Base-by-base conservation (phyloP, 176 grass and related monocot genomes). In the Triticum urartu region DNA sequence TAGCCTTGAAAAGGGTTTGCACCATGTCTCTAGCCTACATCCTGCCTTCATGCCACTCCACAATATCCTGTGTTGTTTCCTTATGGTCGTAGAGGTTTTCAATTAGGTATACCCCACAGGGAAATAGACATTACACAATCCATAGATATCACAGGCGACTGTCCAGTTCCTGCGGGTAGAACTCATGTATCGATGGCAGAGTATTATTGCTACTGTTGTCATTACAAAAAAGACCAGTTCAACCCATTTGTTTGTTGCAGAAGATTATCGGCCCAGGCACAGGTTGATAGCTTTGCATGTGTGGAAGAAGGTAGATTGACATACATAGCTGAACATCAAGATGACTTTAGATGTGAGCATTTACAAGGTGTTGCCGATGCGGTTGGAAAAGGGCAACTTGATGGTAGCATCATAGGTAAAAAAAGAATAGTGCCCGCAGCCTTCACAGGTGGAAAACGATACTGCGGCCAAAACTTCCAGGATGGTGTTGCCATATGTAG, bases 391-490 rank as follows among this genome's bases (percentile, higher is more conserved):
- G 36, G 36, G 36, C 36, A 38, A 38, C 6, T 38, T 38, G 36
- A 38, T 38, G 36, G 36, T 38, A 38, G 36, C 36, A 38, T 0
- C 1, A 38, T 38, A 38, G 36, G 36, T 38, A 38, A 38, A 38
- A 38, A 38, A 38, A 38, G 36, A 38, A 38, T 38, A 38, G 36
- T 38, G 0, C 36, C 36, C 36, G 36, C 36, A 7, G 6, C 36
- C 36, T 38, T 38, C 36, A 38, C 36, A 38, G 1, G 36, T 38
- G 36, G 36, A 38, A 38, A 38, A 38, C 36, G 6, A 0, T 38
- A 38, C 0, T 0, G 36, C 0, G 0, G 0, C 0, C 36, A 38
- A 38, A 38, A 38, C 36, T 38, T 38, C 36, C 36, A 38, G 0
- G 36, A 38, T 38, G 36, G 36, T 38, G 36, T 38, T 38, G 36